Base-by-base conservation (phyloP, 805 yeast genomes). In the Yarrowia porcina region DNA sequence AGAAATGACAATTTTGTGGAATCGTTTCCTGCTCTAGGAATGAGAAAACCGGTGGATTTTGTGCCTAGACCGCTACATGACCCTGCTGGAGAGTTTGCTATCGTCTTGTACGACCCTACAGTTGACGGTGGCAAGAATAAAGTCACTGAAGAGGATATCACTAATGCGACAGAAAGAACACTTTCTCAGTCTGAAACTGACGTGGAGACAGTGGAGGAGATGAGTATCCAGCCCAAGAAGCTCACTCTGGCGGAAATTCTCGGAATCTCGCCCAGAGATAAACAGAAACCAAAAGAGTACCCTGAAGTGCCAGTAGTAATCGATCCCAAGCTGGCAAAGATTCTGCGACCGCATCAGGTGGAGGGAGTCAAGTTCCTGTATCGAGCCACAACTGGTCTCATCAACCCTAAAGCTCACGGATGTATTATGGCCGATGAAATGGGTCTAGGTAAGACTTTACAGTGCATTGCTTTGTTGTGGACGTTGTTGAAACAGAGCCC, bases 361-460 rank as follows among this genome's bases (percentile, higher is more conserved):
- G 96, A 93, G 54, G 99, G 99, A 66, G 97, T 93, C 42, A 84
- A 89, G 72, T 94, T 94, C 72, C 76, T 94, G 64, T 94, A 91
- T 70, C 77, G 92, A 63, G 93, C 99, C 74, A 90, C 96, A 0
- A 82, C 97, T 0, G 99, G 99, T 0, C 75, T 92, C 33, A 66
- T 77, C 11, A 76, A 77, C 35, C 68, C 69, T 1, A 79, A 87
- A 33, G 97, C 97, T 0, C 84, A 88, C 70, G 99, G 99, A 2
- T 93, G 97, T 71, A 93, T 93, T 57, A 93, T 93, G 98, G 97
- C 97, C 0, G 97, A 91, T 75, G 97, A 89, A 73, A 91, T 91
- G 97, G 97, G 97, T 4, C 78, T 90, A 39, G 97, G 97, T 25
- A 90, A 90, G 71, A 90, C 97, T 0, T 77, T 90, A 25, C 97